phyloP scores from a whole-genome alignment of 2,329 filamentous ascomycete genomes.

The Scedosporium minutisporum region DNA sequence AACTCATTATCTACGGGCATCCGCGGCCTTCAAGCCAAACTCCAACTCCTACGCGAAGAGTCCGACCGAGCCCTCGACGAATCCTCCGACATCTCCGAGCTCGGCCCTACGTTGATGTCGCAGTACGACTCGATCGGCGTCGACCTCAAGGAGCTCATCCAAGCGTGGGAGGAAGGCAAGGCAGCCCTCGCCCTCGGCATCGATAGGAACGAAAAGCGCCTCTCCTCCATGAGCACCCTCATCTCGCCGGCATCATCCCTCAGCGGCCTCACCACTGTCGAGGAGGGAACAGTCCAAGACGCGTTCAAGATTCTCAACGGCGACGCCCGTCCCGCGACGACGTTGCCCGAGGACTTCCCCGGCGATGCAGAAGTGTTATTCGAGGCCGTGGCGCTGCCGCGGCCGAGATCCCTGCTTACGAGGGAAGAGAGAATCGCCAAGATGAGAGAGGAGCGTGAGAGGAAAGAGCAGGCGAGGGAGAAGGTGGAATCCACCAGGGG shows the following conservation, averaged over 20 bases:
- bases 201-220: slow-evolving; percentile 65
- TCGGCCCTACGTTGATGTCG: slow-evolving; percentile 68
- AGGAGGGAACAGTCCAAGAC: slow-evolving; percentile 39
- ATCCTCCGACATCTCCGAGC: slow-evolving; percentile 60
- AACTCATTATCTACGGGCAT: slow-evolving; percentile 85
- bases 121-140: slow-evolving; percentile 93
- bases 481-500: slow-evolving; percentile 72
- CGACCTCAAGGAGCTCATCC: slow-evolving; percentile 70
- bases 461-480: slow-evolving; percentile 61
- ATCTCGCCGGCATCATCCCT: slow-evolving; percentile 53
- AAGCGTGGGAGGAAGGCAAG: slow-evolving; percentile 82
- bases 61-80: slow-evolving; percentile 71
- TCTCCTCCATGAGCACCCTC: slow-evolving; percentile 51
- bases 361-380: slow-evolving; percentile 66
- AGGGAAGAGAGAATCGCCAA: slow-evolving; percentile 80
- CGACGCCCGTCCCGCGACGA: slow-evolving; percentile 43
- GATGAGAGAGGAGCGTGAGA: slow-evolving; percentile 77
- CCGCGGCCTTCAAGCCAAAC: slow-evolving; percentile 83
- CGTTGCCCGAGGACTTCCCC: slow-evolving; percentile 34
- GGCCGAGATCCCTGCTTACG: slow-evolving; percentile 61
- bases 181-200: slow-evolving; percentile 73
- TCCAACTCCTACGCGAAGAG: slow-evolving; percentile 85
- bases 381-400: slow-evolving; percentile 72
- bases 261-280: slow-evolving; percentile 57
- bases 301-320: slow-evolving; percentile 74